Evolutionary conservation across 1,139 yeast genomes (phyloP), one percentile per base, ranked within the genome.

Genomic region (Pneumocystis murina): DNA sequence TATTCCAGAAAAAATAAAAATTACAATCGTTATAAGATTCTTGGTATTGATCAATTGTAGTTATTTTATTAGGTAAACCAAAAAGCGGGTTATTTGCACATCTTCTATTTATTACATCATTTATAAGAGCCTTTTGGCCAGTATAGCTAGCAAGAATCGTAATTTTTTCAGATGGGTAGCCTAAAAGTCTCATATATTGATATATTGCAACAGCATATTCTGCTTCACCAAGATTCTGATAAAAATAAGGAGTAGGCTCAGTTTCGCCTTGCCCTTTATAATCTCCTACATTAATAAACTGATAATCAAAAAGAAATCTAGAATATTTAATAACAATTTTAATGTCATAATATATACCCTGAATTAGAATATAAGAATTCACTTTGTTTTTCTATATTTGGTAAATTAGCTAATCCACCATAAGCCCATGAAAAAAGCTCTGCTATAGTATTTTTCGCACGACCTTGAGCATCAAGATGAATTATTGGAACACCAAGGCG

Each of bases 201-300:
- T 75, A 82, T 10, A 83, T 68, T 0, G 75, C 73, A 10, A 81
- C 81, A 16, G 80, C 75, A 67, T 75, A 80, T 67, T 82, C 84
- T 0, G 86, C 87, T 68, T 84, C 87, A 12, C 76, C 79, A 12
- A 80, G 68, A 65, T 79, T 79, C 64, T 79, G 77, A 67, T 70
- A 71, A 59, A 69, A 66, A 1, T 69, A 72, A 8, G 72, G 70
- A 1, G 68, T 64, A 2, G 72, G 72, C 62, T 73, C 74, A 1
- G 70, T 65, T 61, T 75, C 78, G 6, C 73, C 72, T 10, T 68
- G 66, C 7, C 71, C 72, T 36, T 70, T 68, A 60, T 68, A 71
- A 48, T 73, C 75, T 1, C 69, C 72, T 2, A 78, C 76, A 36
- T 76, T 68, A 28, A 82, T 72, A 40, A 77, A 71, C 68, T 82